These are phyloP conservation scores for Paraurostyla sp. DNA, from an alignment of 73 alveolate genomes.

Conservation along the genomic window DNA sequence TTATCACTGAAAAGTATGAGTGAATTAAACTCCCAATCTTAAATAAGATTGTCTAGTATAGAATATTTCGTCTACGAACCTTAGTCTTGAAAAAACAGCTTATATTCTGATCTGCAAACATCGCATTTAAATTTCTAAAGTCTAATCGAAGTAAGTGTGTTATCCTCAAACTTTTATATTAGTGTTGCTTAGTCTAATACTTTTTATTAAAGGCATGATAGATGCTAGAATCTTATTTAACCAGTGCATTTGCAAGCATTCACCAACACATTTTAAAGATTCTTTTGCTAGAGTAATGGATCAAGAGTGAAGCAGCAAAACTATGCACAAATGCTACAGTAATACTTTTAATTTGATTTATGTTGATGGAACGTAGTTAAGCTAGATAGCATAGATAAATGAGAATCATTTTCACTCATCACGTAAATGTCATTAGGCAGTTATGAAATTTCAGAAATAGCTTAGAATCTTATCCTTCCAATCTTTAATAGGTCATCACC, in stretches of 20 bases:
- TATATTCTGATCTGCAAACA: neutral
- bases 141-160: neutral
- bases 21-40: slow-evolving; percentile 14
- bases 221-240: neutral
- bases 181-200: neutral
- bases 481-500: too few relatives aligned
- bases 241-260: slow-evolving; percentile 29
- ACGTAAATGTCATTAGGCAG: too few relatives aligned
- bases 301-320: neutral
- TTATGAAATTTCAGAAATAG: too few relatives aligned
- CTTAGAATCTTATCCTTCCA: too few relatives aligned
- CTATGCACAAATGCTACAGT: slow-evolving; percentile 16
- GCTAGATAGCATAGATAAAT: too few relatives aligned
- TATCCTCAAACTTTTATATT: neutral
- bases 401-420: too few relatives aligned
- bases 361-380: neutral
- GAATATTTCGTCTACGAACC: neutral
- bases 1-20: neutral
- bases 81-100: neutral
- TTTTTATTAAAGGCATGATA: neutral
- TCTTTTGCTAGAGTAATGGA: neutral
- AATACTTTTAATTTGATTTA: neutral
- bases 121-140: neutral
- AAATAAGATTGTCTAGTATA: neutral
- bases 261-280: neutral